Evolutionary conservation across 805 yeast genomes (phyloP).

Genomic region (Ogataea pini): DNA sequence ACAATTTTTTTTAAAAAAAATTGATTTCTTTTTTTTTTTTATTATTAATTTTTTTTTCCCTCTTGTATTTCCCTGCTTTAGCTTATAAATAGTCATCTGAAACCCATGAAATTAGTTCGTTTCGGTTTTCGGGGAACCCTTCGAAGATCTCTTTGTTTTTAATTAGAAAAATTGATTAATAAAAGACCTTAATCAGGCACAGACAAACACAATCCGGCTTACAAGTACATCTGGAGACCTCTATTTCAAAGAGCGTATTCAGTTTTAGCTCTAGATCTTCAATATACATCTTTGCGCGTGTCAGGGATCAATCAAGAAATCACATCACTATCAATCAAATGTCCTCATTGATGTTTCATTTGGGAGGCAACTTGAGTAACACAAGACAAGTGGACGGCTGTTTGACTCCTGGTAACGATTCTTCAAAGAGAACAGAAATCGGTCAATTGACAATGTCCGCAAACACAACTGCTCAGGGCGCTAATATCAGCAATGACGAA

Average conservation of each 20-base stretch:
- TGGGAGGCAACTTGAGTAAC: slow-evolving; percentile 11
- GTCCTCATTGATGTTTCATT: slow-evolving; percentile 20
- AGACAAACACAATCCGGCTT: not conserved
- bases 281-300: slow-evolving; percentile 2
- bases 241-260: slow-evolving; percentile 3
- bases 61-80: slow-evolving; percentile 9
- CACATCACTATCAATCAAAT: slow-evolving; percentile 7
- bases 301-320: not conserved
- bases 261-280: not conserved
- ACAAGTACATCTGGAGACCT: not conserved
- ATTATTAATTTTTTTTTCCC: slow-evolving; percentile 15
- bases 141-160: not conserved
- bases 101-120: slow-evolving; percentile 4
- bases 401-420: slow-evolving; percentile 26
- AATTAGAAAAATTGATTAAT: not conserved
- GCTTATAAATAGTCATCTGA: slow-evolving; percentile 16
- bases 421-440: slow-evolving; percentile 8
- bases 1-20: slow-evolving; percentile 7
- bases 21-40: slow-evolving; percentile 14
- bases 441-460: slow-evolving; percentile 3
- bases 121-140: not conserved
- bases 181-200: slow-evolving; percentile 6
- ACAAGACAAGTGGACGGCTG: slow-evolving; percentile 31
- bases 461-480: slow-evolving; percentile 8
- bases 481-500: slow-evolving; percentile 8